phyloP scores from a whole-genome alignment of 306 rosid species.

The Gillenia trifoliata region DNA sequence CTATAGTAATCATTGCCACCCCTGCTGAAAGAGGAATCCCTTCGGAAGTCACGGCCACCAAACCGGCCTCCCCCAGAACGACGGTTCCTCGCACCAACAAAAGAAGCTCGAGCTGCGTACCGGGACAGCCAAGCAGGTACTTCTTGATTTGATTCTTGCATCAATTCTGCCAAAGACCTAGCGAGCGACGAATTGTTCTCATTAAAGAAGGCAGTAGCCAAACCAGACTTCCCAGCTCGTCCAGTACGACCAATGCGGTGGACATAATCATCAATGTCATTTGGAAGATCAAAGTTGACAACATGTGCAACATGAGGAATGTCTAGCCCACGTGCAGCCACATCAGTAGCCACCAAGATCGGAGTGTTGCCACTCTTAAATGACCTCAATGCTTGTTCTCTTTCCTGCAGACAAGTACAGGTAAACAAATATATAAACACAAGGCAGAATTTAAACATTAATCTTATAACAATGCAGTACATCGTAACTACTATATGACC shows the following conservation, averaged over 20 bases:
- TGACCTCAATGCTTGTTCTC: conserved; percentile 70
- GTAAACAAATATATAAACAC: not conserved
- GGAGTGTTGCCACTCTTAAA: conserved; percentile 86
- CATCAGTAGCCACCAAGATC: conserved; percentile 90
- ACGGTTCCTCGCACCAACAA: conserved; percentile 72
- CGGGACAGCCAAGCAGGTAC: conserved; percentile 82
- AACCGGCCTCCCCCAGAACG: conserved; percentile 78
- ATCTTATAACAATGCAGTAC: not conserved
- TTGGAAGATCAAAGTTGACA: conserved; percentile 86
- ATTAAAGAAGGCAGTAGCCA: conserved; percentile 86
- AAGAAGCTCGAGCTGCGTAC: conserved; percentile 62
- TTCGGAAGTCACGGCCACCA: conserved; percentile 75
- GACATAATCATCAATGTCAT: conserved; percentile 89
- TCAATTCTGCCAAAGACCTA: conserved; percentile 65
- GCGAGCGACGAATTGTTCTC: conserved; percentile 73
- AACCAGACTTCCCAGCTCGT: conserved; percentile 81
- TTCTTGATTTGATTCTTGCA: conserved; percentile 79
- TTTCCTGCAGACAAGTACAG: conserved; percentile 57
- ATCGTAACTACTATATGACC: not conserved
- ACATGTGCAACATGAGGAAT: conserved; percentile 91
- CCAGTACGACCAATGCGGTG: conserved; percentile 95
- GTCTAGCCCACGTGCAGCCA: conserved; percentile 92
- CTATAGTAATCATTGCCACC: conserved; percentile 52
- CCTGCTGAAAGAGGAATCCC: conserved; percentile 51
- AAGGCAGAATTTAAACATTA: not conserved